A percentile compares a stretch with the other conserved stretches of the same genome.
Evolutionary conservation across 139 green algal species (phyloP).

Genomic region (Pleodorina starrii): DNA sequence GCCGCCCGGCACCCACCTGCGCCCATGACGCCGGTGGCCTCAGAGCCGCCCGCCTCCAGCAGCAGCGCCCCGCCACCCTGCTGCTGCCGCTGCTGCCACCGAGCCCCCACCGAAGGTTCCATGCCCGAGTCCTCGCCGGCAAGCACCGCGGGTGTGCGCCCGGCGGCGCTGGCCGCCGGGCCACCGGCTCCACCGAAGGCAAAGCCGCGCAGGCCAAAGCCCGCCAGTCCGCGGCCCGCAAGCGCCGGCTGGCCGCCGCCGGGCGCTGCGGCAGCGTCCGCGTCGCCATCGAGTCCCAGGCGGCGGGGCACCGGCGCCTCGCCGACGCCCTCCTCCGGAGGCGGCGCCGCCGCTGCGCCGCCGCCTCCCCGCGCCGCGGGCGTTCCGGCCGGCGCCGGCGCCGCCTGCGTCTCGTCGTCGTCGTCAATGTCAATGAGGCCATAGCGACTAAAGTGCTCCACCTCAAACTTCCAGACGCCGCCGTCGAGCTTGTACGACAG

Average conservation of each 20-base stretch:
- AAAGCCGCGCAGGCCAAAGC: background rate
- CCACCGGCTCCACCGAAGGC: background rate
- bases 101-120: slow-evolving; percentile 14
- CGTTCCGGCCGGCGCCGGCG: slow-evolving; percentile 10
- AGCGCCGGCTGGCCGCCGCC: background rate
- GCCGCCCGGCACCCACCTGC: slow-evolving; percentile 47
- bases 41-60: background rate
- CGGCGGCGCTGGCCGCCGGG: slow-evolving; percentile 9
- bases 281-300: background rate
- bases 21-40: background rate
- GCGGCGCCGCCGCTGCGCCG: background rate
- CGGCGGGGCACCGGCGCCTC: background rate
- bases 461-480: slow-evolving; percentile 90
- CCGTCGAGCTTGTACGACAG: slow-evolving; percentile 80
- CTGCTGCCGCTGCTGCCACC: background rate
- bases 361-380: background rate
- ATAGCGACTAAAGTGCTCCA: slow-evolving; percentile 95
- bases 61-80: background rate
- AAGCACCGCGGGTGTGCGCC: background rate
- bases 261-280: background rate
- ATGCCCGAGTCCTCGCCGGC: slow-evolving; percentile 17
- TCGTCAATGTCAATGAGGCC: slow-evolving; percentile 75
- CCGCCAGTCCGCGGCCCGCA: background rate
- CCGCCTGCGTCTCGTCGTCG: slow-evolving; percentile 60
- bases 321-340: slow-evolving; percentile 37